Evolutionary conservation across 306 rosid genomes (phyloP), one percentile per base, ranked within the genome.

Genomic region (Corylus avellana): DNA sequence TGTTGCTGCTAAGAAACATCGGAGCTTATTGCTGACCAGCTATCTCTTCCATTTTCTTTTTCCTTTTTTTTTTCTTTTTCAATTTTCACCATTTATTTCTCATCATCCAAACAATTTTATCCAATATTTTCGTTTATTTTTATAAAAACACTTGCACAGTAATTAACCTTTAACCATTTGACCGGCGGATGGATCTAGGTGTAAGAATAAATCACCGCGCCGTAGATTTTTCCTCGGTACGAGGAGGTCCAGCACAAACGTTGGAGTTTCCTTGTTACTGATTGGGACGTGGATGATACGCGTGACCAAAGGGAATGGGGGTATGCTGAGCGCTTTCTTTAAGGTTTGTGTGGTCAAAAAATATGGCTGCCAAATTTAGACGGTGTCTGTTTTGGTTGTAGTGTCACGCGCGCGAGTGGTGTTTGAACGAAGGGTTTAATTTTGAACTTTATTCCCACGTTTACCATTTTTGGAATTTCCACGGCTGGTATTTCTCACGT

Each of bases 1-100:
- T 70, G 91, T 89, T 69, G 83, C 79, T 87, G 88, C 93, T 85
- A 79, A 70, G 98, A 91, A 94, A 84, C 90, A 88, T 85, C 94
- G 91, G 89, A 86, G 85, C 86, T 85, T 68, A 86, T 94, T 92
- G 91, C 91, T 91, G 91, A 86, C 93, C 92, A 89, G 89, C 90
- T 88, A 67, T 25, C 62, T 42, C 48, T 20, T 18, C 42, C 18
- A 2, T 22, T 46, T 42, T 0, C 11, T 32, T 46, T 4, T 53
- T 59, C 0, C 27, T 9, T 16, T 56, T 12, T 62, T 37, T 8
- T 14, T 32, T 32, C 39, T 20, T 35, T 27, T 44, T 39, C 5
- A 18, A 57, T 9, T 18, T 35, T 3, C 9, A 6, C 6, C 17
- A 8, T 29, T 27, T 12, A 61, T 61, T 12, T 63, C 61, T 56